Base-by-base conservation (phyloP, 2,329 filamentous ascomycete genomes). In the Colletotrichum nymphaeae region DNA sequence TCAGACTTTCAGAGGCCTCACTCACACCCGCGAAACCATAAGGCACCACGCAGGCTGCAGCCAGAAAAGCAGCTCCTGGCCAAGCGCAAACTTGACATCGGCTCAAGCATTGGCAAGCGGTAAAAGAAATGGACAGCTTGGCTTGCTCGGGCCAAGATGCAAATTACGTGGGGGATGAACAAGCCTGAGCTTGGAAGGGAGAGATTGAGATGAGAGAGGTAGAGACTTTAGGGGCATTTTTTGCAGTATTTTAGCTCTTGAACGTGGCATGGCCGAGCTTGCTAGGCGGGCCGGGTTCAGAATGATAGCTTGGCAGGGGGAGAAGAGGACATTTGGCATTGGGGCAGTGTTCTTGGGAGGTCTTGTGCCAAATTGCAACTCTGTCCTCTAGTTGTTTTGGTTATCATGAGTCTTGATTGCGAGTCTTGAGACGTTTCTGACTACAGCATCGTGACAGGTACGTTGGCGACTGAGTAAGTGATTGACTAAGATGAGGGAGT, bases 231-330 rank as follows among this genome's bases (percentile, higher is more conserved):
- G 11, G n/a, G 63, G 46, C 19, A 32, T 16, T 65, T 30, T 22
- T 30, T 16, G 9, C 12, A 22, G 19, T 1, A 19, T 6, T 8
- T 35, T 12, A n/a, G 37, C 22, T 22, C 28, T 22, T 30, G 14
- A 69, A 26, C 32, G 30, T 32, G 22, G 19, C 11, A 59, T 22
- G 12, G n/a, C 16, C 4, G 32, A 42, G 12, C 19, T n/a, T 4
- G 11, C 14, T 12, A 24, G 7, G 30, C 1, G 1, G 22, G 30
- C 1, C 7, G 16, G 26, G 52, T 14, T 8, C 28, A 49, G 16
- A 49, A 59, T 42, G 32, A 52, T 19, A 46, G 60, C 37, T 73
- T 66, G 71, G 71, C 67, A 70, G 56, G 71, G 55, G 60, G 12
- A 11, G 12, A 11, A 37, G 35, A 37, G 22, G 42, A 37, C 22